Percentiles rank a stretch among this genome's conserved stretches.
phyloP scores from a whole-genome alignment of 2,329 filamentous ascomycete species.

The Zymoseptoria crescenta region DNA sequence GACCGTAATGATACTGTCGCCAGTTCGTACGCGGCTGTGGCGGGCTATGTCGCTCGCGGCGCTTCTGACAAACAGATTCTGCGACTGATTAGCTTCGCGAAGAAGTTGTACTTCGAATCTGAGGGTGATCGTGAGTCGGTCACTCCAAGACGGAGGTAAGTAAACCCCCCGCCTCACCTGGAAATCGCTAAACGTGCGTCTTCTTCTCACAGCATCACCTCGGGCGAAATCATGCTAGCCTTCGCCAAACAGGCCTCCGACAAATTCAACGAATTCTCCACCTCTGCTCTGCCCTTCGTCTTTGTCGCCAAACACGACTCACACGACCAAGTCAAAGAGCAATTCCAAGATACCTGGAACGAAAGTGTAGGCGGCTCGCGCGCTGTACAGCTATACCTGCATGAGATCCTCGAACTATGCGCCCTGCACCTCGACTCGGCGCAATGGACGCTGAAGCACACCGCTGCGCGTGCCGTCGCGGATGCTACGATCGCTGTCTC shows the following conservation, averaged over 20 bases:
- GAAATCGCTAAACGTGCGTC: background rate
- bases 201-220: constrained; percentile 51
- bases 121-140: constrained; percentile 57
- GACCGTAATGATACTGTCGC: constrained; percentile 93
- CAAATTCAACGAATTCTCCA: constrained; percentile 70
- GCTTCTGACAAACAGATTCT: constrained; percentile 53
- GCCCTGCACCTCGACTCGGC: constrained; percentile 64
- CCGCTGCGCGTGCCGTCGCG: constrained; percentile 71
- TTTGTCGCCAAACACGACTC: constrained; percentile 83
- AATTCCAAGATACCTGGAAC: constrained; percentile 80
- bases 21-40: constrained; percentile 75
- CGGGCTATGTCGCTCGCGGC: constrained; percentile 71
- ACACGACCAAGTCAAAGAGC: constrained; percentile 68
- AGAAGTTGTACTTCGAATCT: constrained; percentile 69
- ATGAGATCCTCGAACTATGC: constrained; percentile 68
- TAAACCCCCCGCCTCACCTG: background rate
- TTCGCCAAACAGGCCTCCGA: constrained; percentile 84
- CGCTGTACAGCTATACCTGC: constrained; percentile 73
- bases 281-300: constrained; percentile 71
- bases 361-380: constrained; percentile 82
- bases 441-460: constrained; percentile 87
- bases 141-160: constrained; percentile 20
- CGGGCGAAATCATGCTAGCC: constrained; percentile 75
- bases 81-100: constrained; percentile 47
- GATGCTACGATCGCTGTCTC: constrained; percentile 60